Evolutionary conservation across 2,329 filamentous ascomycete species (phyloP), one percentile per base, ranked within the genome.

Genomic region (Elsinoe ampelina): DNA sequence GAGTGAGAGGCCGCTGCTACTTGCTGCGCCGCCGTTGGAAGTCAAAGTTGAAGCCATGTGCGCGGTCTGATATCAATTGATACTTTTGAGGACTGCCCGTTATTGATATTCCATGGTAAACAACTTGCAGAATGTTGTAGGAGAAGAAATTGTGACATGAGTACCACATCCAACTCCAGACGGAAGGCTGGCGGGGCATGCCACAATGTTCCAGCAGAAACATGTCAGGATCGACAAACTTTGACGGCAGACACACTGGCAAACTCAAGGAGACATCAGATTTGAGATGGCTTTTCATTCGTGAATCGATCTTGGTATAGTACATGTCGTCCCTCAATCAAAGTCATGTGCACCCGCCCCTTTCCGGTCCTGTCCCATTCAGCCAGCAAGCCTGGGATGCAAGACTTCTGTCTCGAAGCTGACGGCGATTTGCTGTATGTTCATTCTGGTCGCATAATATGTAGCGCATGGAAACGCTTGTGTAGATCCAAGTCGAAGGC

Each of bases 371-470:
- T 39, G 11, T 39, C n/a, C 35, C 34, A 34, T 30, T 30, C 26
- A 30, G 26, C 26, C 26, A 30, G 26, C 26, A 5, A 15, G 26
- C 26, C 32, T 20, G 45, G 48, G 41, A 45, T 45, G 41, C 41
- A 30, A 30, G 8, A 30, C 26, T 30, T 30, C 26, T 30, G 26
- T 30, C 26, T 30, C 26, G 26, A 30, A 30, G 26, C 26, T 30
- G 26, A 30, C 32, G 12, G 19, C 10, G 22, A 36, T 8, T 39
- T 36, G 35, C 34, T 38, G 8, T 3, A 13, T 36, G 19, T 39
- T 52, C 48, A 52, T 36, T 52, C 48, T 52, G 26, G 30, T 52
- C n/a, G 45, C 48, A n/a, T n/a, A 52, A 22, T 39, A 15, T n/a
- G 19, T 19, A 22, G n/a, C 11, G 11, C 8, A 10, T 22, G 5